Base-by-base conservation (phyloP, 805 yeast genomes). In the Saccharomycopsis sp. region DNA sequence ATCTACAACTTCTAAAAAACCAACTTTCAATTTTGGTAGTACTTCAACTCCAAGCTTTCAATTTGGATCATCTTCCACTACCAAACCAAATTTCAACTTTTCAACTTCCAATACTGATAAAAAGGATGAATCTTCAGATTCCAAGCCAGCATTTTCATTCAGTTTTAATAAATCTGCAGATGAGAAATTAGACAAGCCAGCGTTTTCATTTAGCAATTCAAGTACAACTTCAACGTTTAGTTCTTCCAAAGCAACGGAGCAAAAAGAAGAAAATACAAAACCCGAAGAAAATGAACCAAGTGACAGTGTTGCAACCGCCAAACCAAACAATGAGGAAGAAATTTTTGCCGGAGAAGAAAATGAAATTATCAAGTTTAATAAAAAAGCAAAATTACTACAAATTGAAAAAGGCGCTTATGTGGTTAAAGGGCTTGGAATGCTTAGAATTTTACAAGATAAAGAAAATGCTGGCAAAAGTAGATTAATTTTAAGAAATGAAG, bases 311-410 rank as follows among this genome's bases (percentile, higher is more conserved):
- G n/a, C n/a, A n/a, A n/a, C n/a, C n/a, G 13, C 18, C 23, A 29
- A 19, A 34, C 35, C 27, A 18, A 21, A 31, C 14, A 36, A 39
- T 13, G 21, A 18, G 13, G 40, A 40, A 15, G 49, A 36, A 29
- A 32, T 20, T 9, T 31, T 43, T 10, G 40, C 47, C 9, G 49
- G 49, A 8, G 49, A 46, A 41, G 49, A 46, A 31, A 31, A 41
- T 19, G 48, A 46, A 39, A 39, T 35, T 3, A 33, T 40, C 31
- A 43, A 39, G 27, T 46, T 30, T 21, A 37, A 31, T 27, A 36
- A 38, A 18, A 34, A 37, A 26, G 38, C 32, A 6, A 35, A 35
- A 21, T 21, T 26, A 25, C 14, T 35, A 10, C 23, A 31, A 14
- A 18, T 44, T 17, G 40, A 38, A 20, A 38, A 38, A n/a, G 38